Conservation (phyloP, 2,329 filamentous ascomycete genomes). For the Chrysoporthe deuterocubensis region DNA sequence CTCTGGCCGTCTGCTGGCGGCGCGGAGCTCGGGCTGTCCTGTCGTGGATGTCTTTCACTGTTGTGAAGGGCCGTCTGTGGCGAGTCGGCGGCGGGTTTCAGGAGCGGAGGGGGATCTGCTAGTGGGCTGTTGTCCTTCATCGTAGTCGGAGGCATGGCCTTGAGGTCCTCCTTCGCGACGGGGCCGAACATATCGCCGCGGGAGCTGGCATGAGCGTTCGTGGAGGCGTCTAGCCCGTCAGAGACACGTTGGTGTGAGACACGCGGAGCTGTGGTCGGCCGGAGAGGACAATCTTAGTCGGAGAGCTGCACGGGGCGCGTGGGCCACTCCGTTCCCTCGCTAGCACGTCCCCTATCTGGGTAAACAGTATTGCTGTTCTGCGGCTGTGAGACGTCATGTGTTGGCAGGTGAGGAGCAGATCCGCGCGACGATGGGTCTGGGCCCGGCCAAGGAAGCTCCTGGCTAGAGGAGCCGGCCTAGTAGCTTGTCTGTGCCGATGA, state of each 20-base stretch:
- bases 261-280: not conserved
- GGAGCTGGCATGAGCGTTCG: slow-evolving; percentile 19
- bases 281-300: not conserved
- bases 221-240: slow-evolving; percentile 1
- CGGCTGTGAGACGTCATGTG: not conserved
- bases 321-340: not conserved
- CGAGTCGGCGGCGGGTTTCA: slow-evolving; percentile 10
- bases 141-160: slow-evolving; percentile 3
- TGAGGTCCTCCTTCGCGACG: slow-evolving; percentile 21
- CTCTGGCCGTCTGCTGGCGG: not conserved
- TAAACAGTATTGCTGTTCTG: not conserved
- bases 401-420: not conserved
- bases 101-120: slow-evolving; percentile 8
- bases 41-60: not conserved
- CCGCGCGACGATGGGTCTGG: not conserved
- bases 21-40: slow-evolving; percentile 5
- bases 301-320: not conserved
- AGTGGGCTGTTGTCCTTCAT: slow-evolving; percentile 16
- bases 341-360: not conserved
- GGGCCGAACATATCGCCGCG: slow-evolving; percentile 19
- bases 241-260: not conserved
- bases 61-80: slow-evolving; percentile 3
- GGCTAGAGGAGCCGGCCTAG: not conserved
- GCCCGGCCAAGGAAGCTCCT: not conserved
- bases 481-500: not conserved